Conservation (phyloP, 129 eudicot species). For the Pulicaria dysenterica region DNA sequence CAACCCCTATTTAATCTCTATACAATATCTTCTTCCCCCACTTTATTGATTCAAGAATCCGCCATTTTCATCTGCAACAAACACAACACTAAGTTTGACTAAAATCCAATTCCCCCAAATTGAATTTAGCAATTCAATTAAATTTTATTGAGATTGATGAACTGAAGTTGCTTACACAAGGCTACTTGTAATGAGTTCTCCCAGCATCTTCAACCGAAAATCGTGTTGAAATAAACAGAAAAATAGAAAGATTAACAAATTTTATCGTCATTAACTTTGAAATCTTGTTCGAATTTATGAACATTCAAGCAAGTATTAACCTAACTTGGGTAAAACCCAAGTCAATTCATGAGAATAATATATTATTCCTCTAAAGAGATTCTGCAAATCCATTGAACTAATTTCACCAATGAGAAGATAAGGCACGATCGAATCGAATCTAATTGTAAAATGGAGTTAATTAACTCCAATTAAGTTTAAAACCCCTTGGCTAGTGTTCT, state of each 20-base stretch:
- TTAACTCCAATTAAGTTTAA: conserved; percentile 14
- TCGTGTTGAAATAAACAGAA: conserved; percentile 10
- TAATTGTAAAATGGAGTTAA: conserved; percentile 10
- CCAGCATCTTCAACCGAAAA: conserved; percentile 52
- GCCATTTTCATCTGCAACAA: too few species aligned
- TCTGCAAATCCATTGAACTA: conserved; percentile 4
- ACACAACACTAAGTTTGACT: not conserved
- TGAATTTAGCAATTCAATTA: not conserved
- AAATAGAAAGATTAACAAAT: not conserved
- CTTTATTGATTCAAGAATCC: too few species aligned
- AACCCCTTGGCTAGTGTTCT: not conserved
- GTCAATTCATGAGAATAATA: conserved; percentile 1
- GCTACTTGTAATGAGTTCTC: conserved; percentile 56
- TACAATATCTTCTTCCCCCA: too few species aligned
- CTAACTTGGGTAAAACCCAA: conserved; percentile 28
- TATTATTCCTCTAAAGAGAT: not conserved
- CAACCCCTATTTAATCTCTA: too few species aligned
- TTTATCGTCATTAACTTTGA: not conserved
- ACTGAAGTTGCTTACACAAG: conserved; percentile 62
- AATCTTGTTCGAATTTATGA: not conserved
- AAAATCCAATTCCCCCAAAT: conserved; percentile 24
- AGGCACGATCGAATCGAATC: conserved; percentile 23
- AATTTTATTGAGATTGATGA: not conserved
- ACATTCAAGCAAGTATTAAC: conserved; percentile 13
- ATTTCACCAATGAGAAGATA: not conserved